Percentiles rank a stretch among this genome's conserved stretches.
Evolutionary conservation across 164 flowering plant species (phyloP).

Genomic region (Santalum album): DNA sequence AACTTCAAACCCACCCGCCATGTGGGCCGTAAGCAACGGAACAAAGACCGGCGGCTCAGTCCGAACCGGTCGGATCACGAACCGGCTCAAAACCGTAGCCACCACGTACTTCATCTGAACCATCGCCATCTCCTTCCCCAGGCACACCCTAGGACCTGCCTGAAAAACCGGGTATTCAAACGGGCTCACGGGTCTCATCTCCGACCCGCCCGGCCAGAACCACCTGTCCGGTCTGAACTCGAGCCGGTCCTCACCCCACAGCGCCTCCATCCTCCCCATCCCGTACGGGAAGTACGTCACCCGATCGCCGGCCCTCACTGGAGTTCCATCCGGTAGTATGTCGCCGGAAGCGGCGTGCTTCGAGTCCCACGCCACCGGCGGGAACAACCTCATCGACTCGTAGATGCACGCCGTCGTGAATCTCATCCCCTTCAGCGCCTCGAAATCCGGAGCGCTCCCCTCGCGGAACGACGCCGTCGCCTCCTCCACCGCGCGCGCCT

Average conservation of each 20-base stretch:
- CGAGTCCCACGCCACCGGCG: conserved; percentile 82
- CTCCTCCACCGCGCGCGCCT: conserved; percentile 26
- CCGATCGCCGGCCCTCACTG: conserved; percentile 40
- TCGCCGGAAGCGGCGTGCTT: conserved; percentile 49
- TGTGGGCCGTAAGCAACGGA: conserved; percentile 60
- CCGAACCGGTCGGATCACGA: conserved; percentile 32
- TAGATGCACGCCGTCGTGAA: conserved; percentile 57
- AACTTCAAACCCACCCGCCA: conserved; percentile 66
- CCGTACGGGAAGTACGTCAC: conserved; percentile 74
- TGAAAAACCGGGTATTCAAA: conserved; percentile 65
- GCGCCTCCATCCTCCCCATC: conserved; percentile 67
- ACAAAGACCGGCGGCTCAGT: conserved; percentile 39
- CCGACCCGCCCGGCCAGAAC: conserved; percentile 22
- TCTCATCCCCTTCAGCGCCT: conserved; percentile 46
- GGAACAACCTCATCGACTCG: conserved; percentile 71
- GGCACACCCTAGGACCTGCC: conserved; percentile 72
- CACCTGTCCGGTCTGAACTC: conserved; percentile 67
- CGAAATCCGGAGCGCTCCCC: conserved; percentile 13
- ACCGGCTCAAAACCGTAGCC: conserved; percentile 36
- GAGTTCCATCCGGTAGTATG: conserved; percentile 57
- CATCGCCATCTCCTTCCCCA: conserved; percentile 77
- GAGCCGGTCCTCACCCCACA: conserved; percentile 59
- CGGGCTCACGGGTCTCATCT: conserved; percentile 29
- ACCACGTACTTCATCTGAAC: conserved; percentile 72
- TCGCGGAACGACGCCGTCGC: conserved; percentile 2